phyloP scores from a whole-genome alignment of 2,329 filamentous ascomycete genomes.

The Fusarium falciforme region DNA sequence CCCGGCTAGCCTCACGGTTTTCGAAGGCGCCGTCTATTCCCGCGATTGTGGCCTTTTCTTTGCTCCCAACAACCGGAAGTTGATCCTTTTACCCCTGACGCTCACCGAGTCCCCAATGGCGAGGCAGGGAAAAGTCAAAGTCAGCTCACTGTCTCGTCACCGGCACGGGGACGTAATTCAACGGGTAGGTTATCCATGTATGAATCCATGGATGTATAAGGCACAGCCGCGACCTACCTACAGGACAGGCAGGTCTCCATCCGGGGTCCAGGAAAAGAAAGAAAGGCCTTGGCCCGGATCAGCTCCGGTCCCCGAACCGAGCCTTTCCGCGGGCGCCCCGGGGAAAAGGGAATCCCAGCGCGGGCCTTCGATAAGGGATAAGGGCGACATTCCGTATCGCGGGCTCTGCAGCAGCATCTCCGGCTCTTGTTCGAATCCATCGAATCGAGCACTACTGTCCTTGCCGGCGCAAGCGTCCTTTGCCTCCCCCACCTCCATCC shows the following conservation, averaged over 20 bases:
- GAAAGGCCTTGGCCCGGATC: constrained; percentile 11
- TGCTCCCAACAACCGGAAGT: constrained; percentile 17
- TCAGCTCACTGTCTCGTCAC: constrained; percentile 2
- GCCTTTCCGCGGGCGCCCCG: constrained; percentile 37
- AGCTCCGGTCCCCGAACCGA: constrained; percentile 42
- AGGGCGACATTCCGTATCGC: constrained; percentile 16
- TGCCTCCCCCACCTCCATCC: not conserved
- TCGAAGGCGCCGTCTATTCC: constrained; percentile 18
- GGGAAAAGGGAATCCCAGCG: constrained; percentile 22
- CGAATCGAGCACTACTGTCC: not conserved
- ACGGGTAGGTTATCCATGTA: not conserved
- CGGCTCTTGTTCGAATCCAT: not conserved
- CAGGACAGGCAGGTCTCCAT: not conserved
- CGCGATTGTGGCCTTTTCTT: constrained; percentile 24
- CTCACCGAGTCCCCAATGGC: constrained; percentile 8
- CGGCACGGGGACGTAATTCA: not conserved
- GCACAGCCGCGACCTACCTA: not conserved
- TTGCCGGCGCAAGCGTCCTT: not conserved
- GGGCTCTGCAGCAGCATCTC: not conserved
- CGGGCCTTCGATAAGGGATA: constrained; percentile 13
- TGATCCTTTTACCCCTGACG: not conserved
- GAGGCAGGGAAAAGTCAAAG: constrained; percentile 10
- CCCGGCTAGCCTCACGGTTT: not conserved
- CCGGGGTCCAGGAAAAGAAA: constrained; percentile 1
- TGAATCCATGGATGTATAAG: not conserved